A percentile compares a stretch with the other conserved stretches of the same genome.
These are phyloP conservation scores for Plenodomus tracheiphilus DNA, from an alignment of 2,329 filamentous ascomycete species.

Conservation along the genomic window DNA sequence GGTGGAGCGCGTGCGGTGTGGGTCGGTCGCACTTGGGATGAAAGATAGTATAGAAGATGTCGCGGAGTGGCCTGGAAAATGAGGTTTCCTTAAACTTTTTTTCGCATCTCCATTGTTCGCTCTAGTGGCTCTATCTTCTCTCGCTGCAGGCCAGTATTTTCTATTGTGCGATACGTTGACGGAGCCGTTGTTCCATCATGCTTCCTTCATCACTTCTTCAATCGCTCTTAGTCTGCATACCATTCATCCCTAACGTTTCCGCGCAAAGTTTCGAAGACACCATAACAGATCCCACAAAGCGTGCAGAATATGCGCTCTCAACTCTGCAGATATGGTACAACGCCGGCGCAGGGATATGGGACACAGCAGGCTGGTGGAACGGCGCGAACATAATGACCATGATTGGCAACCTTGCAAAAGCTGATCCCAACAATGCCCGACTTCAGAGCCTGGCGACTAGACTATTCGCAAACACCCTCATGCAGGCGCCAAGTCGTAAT, in stretches of 20 bases:
- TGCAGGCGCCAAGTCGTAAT: constrained; percentile 35
- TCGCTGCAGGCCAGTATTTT: background rate
- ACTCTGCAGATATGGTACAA: constrained; percentile 67
- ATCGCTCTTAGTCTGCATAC: constrained; percentile 13
- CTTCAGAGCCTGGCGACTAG: constrained; percentile 38
- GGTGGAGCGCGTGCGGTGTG: background rate
- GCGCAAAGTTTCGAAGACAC: constrained; percentile 20
- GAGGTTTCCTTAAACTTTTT: background rate
- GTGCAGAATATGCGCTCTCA: constrained; percentile 41
- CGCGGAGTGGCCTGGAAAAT: background rate
- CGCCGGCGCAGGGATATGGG: constrained; percentile 62
- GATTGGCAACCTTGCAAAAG: constrained; percentile 58
- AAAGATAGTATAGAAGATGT: background rate
- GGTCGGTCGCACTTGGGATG: background rate
- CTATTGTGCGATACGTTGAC: background rate
- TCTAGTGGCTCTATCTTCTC: background rate
- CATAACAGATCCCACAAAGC: constrained; percentile 22
- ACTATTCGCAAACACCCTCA: constrained; percentile 52
- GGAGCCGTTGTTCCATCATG: constrained; percentile 14
- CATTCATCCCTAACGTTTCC: constrained; percentile 22
- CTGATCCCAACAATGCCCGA: constrained; percentile 33
- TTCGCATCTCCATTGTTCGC: background rate
- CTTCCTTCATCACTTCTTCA: constrained; percentile 13
- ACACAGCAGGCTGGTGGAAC: constrained; percentile 73
- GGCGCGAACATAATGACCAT: constrained; percentile 67